These are phyloP conservation scores for Rubus parviflorus DNA, from an alignment of 306 rosid species.

Conservation along the genomic window DNA sequence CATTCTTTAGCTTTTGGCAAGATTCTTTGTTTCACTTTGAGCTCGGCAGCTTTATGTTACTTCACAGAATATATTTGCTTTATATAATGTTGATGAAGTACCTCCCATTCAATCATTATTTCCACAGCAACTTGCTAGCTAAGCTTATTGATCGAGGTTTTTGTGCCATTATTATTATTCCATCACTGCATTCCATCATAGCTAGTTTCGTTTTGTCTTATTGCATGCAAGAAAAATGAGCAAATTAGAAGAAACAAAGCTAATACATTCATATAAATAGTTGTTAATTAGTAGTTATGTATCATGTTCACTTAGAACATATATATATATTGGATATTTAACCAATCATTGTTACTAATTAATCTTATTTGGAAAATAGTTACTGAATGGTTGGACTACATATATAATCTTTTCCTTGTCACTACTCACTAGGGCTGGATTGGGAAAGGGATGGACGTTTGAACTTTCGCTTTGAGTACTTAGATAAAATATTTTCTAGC, in stretches of 20 bases:
- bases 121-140: constrained; percentile 8
- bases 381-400: background rate
- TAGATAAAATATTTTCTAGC: background rate
- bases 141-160: constrained; percentile 6
- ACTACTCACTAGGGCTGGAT: background rate
- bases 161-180: constrained; percentile 28
- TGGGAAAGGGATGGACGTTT: background rate
- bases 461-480: background rate
- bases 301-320: too few species aligned
- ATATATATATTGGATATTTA: too few species aligned
- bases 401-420: too few species aligned
- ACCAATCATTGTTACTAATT: background rate
- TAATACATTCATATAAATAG: background rate
- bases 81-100: constrained; percentile 38
- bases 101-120: constrained; percentile 72
- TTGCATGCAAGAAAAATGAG: background rate
- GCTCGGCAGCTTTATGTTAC: constrained; percentile 86
- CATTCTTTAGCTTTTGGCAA: constrained; percentile 84
- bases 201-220: background rate
- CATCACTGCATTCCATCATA: constrained; percentile 26
- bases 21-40: constrained; percentile 79
- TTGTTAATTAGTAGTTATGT: background rate
- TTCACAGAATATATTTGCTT: constrained; percentile 35
- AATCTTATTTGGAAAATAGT: too few species aligned
- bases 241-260: background rate